Evolutionary conservation across 805 yeast species (phyloP).

Genomic region (Kuraishia ogatae): DNA sequence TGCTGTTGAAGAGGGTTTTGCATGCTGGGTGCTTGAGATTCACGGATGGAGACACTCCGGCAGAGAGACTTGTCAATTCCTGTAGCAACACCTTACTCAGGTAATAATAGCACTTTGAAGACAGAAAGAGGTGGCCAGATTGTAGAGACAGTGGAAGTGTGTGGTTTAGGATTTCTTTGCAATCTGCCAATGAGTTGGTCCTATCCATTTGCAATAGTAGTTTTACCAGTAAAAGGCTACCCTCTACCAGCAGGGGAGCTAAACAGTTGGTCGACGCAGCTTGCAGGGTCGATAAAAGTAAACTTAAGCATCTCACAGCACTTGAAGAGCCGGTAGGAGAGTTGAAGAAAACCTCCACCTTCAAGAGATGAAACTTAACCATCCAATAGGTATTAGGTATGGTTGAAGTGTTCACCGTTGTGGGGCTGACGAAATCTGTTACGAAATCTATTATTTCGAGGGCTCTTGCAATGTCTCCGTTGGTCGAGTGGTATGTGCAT

Average conservation of each 20-base stretch:
- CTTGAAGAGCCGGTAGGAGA: too few relatives aligned
- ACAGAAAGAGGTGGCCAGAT: slow-evolving; percentile 27
- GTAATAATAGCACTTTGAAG: slow-evolving; percentile 27
- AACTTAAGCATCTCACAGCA: too few relatives aligned
- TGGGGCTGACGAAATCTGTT: not conserved
- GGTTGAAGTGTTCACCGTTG: not conserved
- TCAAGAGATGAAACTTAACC: not conserved
- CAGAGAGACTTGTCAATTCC: slow-evolving; percentile 11
- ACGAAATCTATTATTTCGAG: not conserved
- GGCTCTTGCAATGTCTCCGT: not conserved
- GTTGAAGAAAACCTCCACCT: not conserved
- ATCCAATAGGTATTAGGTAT: not conserved
- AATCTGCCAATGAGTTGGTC: slow-evolving; percentile 28
- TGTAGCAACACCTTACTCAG: slow-evolving; percentile 19
- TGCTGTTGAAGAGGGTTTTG: slow-evolving; percentile 16
- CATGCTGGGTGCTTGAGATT: not conserved
- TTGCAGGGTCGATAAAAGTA: not conserved
- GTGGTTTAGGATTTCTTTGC: slow-evolving; percentile 27
- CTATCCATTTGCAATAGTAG: slow-evolving; percentile 31
- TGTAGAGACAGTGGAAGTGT: slow-evolving; percentile 37
- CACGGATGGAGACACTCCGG: not conserved
- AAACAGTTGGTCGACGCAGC: not conserved
- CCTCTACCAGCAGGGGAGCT: slow-evolving; percentile 29
- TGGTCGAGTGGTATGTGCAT: not conserved
- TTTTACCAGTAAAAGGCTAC: slow-evolving; percentile 34